Percentiles rank a stretch among this genome's conserved stretches.
phyloP scores from a whole-genome alignment of 805 yeast species.

The Hyphopichia homilentoma region DNA sequence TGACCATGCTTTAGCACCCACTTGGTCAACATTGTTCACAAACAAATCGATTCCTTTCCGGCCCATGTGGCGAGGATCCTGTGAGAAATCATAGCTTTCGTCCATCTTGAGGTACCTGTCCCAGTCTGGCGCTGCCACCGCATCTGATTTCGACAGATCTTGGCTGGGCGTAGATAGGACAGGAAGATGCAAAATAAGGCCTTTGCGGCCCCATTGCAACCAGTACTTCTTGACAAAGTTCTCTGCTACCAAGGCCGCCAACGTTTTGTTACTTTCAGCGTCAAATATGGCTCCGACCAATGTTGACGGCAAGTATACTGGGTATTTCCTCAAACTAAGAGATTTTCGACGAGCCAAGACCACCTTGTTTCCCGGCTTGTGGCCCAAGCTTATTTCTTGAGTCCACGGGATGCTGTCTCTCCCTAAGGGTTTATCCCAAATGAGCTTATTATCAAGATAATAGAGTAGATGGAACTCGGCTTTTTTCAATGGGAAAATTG shows the following conservation, averaged over 20 bases:
- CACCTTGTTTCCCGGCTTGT: conserved; percentile 5
- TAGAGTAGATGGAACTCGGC: conserved; percentile 20
- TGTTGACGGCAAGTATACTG: conserved; percentile 24
- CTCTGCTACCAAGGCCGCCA: conserved; percentile 22
- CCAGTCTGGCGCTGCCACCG: conserved; percentile 11
- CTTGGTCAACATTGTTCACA: conserved; percentile 1
- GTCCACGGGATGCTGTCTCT: conserved; percentile 24
- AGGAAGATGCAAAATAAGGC: conserved; percentile 23
- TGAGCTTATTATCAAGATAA: conserved; percentile 26
- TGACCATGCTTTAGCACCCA: neutral
- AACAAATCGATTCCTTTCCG: conserved; percentile 6
- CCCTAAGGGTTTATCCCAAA: conserved; percentile 12
- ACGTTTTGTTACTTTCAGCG: neutral
- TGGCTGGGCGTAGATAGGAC: conserved; percentile 25
- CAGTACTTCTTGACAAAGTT: conserved; percentile 19
- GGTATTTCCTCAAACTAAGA: conserved; percentile 16
- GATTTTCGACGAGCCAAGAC: conserved; percentile 18
- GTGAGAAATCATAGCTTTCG: conserved; percentile 16
- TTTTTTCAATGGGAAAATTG: conserved; percentile 4
- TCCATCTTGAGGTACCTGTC: conserved; percentile 12
- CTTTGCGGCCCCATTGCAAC: conserved; percentile 21
- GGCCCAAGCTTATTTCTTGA: conserved; percentile 7
- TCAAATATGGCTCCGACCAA: conserved; percentile 20
- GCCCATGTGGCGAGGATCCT: conserved; percentile 11
- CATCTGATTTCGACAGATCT: conserved; percentile 15